A percentile compares a stretch with the other conserved stretches of the same genome.
Evolutionary conservation across 345 rosid genomes (phyloP).

Genomic region (Linum tenue): DNA sequence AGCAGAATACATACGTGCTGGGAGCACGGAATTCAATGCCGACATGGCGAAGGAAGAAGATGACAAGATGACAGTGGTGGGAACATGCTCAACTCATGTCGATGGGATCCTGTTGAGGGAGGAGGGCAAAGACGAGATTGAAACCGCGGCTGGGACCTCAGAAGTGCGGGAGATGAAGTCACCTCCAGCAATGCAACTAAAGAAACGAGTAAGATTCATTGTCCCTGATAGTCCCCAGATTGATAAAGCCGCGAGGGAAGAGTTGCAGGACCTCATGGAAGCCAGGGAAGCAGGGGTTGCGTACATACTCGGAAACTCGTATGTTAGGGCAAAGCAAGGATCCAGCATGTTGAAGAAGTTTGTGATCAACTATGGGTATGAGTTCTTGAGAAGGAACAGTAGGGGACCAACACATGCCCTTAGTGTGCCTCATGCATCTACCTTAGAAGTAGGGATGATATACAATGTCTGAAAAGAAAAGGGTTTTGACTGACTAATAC

Average conservation of each 20-base stretch:
- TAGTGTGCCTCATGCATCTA: constrained; percentile 67
- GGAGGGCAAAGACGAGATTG: constrained; percentile 26
- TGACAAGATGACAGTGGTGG: constrained; percentile 69
- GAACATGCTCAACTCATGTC: constrained; percentile 55
- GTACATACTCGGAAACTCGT: constrained; percentile 77
- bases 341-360: constrained; percentile 59
- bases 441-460: constrained; percentile 87
- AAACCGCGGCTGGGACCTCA: constrained; percentile 45
- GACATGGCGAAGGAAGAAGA: constrained; percentile 36
- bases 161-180: constrained; percentile 51
- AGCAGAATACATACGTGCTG: constrained; percentile 70
- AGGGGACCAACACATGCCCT: constrained; percentile 43
- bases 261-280: constrained; percentile 65
- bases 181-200: constrained; percentile 31
- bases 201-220: constrained; percentile 64
- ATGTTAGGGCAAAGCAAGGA: constrained; percentile 70
- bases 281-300: constrained; percentile 89
- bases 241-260: constrained; percentile 41
- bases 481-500: no score
- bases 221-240: constrained; percentile 73
- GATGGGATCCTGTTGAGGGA: constrained; percentile 50
- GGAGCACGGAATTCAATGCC: constrained; percentile 17
- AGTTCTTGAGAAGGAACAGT: constrained; percentile 78
- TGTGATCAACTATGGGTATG: constrained; percentile 63
- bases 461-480: constrained; percentile 41